phyloP scores from a whole-genome alignment of 1,284 basidiomycete genomes.

The Apiotrichum porosum region DNA sequence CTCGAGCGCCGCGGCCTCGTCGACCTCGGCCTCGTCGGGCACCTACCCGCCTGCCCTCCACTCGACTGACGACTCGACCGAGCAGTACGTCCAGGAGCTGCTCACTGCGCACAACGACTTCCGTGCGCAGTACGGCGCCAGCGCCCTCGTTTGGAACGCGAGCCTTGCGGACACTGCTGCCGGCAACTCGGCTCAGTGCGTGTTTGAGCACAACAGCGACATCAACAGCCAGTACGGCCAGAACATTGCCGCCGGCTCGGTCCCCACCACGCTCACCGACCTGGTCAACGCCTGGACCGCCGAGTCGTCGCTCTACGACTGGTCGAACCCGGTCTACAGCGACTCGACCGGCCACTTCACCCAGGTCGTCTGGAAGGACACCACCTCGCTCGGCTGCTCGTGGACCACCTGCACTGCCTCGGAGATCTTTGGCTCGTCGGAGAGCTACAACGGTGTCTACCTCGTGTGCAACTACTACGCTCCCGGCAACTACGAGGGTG shows the following conservation, averaged over 20 bases:
- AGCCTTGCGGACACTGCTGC: conserved; percentile 5
- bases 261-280: conserved; percentile 20
- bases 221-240: background rate
- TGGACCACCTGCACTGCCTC: conserved; percentile 24
- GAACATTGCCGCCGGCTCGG: conserved; percentile 29
- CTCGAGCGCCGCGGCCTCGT: conserved; percentile 9
- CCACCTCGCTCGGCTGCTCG: conserved; percentile 38
- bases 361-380: conserved; percentile 43
- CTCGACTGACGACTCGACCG: background rate
- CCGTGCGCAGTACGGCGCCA: conserved; percentile 28
- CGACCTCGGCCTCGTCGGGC: background rate
- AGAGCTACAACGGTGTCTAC: background rate
- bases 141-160: conserved; percentile 8
- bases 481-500: no score
- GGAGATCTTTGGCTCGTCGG: conserved; percentile 6
- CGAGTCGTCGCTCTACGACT: conserved; percentile 27
- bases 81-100: conserved; percentile 11
- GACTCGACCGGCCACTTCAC: conserved; percentile 38
- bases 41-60: background rate
- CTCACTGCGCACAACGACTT: conserved; percentile 36
- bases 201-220: background rate
- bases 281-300: conserved; percentile 35
- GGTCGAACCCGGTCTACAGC: conserved; percentile 27
- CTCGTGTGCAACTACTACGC: background rate
- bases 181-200: conserved; percentile 4